These are phyloP conservation scores for Metschnikowia koreensis DNA, from an alignment of 805 yeast species.

Conservation along the genomic window DNA sequence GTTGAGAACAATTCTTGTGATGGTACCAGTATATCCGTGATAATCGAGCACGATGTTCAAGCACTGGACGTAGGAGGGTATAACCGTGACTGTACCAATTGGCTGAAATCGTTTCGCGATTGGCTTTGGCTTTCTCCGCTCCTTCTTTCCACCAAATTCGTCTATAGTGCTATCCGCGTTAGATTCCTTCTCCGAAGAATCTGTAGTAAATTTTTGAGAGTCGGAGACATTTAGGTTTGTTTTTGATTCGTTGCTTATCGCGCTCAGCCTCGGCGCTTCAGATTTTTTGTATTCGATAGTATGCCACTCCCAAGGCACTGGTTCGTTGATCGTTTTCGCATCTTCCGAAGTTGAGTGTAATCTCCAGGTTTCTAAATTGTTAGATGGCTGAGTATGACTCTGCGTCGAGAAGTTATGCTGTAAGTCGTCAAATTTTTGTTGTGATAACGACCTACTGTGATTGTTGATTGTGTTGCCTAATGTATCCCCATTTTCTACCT, in stretches of 20 bases:
- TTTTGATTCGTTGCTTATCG: background rate
- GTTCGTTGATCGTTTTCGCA: background rate
- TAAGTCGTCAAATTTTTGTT: background rate
- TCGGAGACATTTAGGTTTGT: background rate
- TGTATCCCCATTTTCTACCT: background rate
- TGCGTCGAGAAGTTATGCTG: background rate
- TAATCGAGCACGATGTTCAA: constrained; percentile 22
- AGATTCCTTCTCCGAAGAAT: background rate
- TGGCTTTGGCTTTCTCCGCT: constrained; percentile 13
- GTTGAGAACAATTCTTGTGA: constrained; percentile 12
- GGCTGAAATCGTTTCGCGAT: constrained; percentile 12
- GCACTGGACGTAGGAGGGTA: constrained; percentile 20
- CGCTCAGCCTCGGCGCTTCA: background rate
- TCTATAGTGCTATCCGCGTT: background rate
- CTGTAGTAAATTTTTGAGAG: background rate
- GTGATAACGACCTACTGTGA: background rate
- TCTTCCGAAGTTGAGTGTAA: background rate
- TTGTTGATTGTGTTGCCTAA: background rate
- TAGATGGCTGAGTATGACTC: background rate
- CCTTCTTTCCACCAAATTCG: background rate
- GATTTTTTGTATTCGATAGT: background rate
- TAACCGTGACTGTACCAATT: constrained; percentile 8
- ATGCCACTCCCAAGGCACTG: constrained; percentile 9
- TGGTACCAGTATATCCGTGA: constrained; percentile 20
- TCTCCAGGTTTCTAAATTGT: background rate